Base-by-base conservation (phyloP, 352 stramenopile genomes). In the Phytophthora sp. region DNA sequence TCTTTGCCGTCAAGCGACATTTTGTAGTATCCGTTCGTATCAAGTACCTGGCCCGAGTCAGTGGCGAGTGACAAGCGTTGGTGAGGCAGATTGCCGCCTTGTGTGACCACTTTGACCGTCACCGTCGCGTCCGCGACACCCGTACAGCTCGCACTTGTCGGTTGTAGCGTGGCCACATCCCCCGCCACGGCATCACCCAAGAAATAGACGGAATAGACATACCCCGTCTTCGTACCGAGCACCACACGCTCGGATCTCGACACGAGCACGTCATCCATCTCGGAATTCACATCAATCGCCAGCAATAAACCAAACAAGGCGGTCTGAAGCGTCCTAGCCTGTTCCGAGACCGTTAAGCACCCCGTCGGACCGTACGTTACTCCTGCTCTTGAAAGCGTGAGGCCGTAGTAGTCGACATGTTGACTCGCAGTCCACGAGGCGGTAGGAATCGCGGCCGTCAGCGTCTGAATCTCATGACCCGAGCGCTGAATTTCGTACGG, bases 191-290 rank as follows among this genome's bases (percentile, higher is more conserved):
- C 69, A 4, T 76, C 64, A 7, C 95, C 96, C 21, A 87, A 53
- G 44, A 98, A 99, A 71, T 98, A 98, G 26, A 99, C 75, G 16
- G 84, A 93, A 62, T 96, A 98, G 4, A 95, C 73, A 62, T 98
- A 98, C 20, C 74, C 77, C 11, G 70, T 89, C 2, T 20, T 57
- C 15, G 54, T 51, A 5, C 67, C 73, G 2, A 59, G 74, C 3
- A 45, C 55, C 4, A 83, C 52, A 8, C 79, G 76, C 0, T 74
- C 72, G 5, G 57, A 63, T 8, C 72, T 69, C 29, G 84, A 89
- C 5, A 94, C 86, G 21, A 82, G 76, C 24, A 93, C 71, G 23
- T 82, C 71, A 1, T 61, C 62, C 0, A 16, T 16, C n/a, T n/a
- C n/a, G n/a, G n/a, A n/a, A n/a, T n/a, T n/a, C n/a, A n/a, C n/a